Conservation (phyloP, 2,329 filamentous ascomycete species). For the Colletotrichum sp. region DNA sequence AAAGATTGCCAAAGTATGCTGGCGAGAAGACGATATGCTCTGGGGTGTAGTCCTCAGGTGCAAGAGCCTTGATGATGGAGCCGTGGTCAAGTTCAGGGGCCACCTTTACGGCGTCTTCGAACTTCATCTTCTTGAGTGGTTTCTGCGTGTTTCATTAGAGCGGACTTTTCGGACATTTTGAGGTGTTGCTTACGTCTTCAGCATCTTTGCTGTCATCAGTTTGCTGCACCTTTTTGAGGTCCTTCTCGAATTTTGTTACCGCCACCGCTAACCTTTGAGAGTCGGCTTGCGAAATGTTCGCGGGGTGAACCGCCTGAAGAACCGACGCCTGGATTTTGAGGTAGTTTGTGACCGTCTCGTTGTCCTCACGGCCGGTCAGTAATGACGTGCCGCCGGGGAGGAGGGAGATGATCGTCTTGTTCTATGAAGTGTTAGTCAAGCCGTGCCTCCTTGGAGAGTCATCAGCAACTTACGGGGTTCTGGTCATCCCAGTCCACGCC, state of each 20-base stretch:
- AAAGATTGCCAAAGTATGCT: slow-evolving; percentile 63
- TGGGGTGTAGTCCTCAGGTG: slow-evolving; percentile 45
- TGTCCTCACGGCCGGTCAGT: neutral
- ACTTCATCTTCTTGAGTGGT: slow-evolving; percentile 23
- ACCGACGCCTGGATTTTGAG: neutral
- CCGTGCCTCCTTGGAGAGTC: neutral
- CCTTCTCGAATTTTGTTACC: neutral
- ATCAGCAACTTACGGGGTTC: slow-evolving; percentile 37
- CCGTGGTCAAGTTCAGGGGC: slow-evolving; percentile 62
- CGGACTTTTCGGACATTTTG: neutral
- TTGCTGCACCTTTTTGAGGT: neutral
- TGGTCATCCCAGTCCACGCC: slow-evolving; percentile 45
- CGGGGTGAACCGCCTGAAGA: slow-evolving; percentile 5
- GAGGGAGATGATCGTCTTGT: slow-evolving; percentile 43
- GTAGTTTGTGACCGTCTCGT: slow-evolving; percentile 3
- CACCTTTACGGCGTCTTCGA: slow-evolving; percentile 59
- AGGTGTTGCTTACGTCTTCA: slow-evolving; percentile 41
- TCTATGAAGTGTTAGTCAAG: slow-evolving; percentile 55
- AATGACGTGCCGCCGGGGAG: neutral
- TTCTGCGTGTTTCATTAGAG: neutral
- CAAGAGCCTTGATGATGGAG: slow-evolving; percentile 55
- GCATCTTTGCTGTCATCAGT: slow-evolving; percentile 33
- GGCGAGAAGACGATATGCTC: slow-evolving; percentile 52
- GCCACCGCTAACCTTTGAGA: neutral
- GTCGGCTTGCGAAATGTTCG: neutral